Percentiles rank a stretch among this genome's conserved stretches.
Conservation (phyloP, 371 early-diverging fungal species). For the Mortierella sp. region DNA sequence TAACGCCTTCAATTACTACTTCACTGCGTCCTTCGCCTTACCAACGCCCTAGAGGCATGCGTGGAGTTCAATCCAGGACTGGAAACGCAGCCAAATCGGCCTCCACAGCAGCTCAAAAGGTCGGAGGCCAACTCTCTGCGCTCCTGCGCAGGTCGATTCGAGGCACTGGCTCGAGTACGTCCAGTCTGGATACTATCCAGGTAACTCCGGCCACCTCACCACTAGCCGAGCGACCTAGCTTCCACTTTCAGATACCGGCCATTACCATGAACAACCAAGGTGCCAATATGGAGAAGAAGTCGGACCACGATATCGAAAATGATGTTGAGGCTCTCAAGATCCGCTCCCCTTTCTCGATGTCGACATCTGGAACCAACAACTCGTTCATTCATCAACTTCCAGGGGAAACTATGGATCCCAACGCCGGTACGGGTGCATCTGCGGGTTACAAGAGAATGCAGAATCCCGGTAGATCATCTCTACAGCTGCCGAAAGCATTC, state of each 20-base stretch:
- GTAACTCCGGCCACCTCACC: slow-evolving; percentile 29
- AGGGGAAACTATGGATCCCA: not conserved
- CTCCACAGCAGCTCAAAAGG: slow-evolving; percentile 20
- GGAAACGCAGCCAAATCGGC: slow-evolving; percentile 20
- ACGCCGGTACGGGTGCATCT: not conserved
- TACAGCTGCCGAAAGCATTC: slow-evolving; percentile 4
- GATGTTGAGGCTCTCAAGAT: not conserved
- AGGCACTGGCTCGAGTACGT: slow-evolving; percentile 17
- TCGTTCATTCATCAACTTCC: slow-evolving; percentile 18
- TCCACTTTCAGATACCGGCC: slow-evolving; percentile 31
- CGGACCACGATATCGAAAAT: not conserved
- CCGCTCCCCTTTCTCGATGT: not conserved
- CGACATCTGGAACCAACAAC: slow-evolving; percentile 8
- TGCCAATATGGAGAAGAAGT: not conserved
- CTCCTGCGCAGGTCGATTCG: slow-evolving; percentile 19
- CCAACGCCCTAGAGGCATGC: slow-evolving; percentile 13
- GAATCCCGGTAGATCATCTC: slow-evolving; percentile 2
- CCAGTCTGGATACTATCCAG: slow-evolving; percentile 25
- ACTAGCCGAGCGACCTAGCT: not conserved
- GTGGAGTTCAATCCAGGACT: slow-evolving; percentile 20
- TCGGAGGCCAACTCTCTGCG: slow-evolving; percentile 33
- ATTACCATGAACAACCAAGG: slow-evolving; percentile 24
- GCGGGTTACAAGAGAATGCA: not conserved
- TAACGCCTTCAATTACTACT: slow-evolving; percentile 20
- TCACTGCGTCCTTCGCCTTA: slow-evolving; percentile 28